These are phyloP conservation scores for Aspergillus sclerotioniger DNA, from an alignment of 495 filamentous ascomycete species.

Conservation along the genomic window DNA sequence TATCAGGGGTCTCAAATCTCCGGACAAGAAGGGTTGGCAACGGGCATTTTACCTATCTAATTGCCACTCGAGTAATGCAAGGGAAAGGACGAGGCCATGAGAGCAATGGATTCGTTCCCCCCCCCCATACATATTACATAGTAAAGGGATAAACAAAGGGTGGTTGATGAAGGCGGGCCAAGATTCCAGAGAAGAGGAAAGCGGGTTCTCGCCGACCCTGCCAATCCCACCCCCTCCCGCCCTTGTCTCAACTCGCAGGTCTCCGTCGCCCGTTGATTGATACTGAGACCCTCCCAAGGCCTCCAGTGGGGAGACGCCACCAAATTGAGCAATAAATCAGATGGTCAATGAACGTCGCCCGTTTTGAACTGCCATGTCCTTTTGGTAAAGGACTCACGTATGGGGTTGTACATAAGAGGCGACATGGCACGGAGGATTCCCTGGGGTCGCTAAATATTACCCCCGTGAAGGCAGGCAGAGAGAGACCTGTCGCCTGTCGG, in stretches of 20 bases:
- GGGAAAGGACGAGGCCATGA: not conserved
- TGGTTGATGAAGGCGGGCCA: too few species aligned
- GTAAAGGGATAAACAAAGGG: too few species aligned
- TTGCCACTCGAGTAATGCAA: constrained; percentile 3
- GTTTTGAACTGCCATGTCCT: too few species aligned
- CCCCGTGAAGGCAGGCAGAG: not conserved
- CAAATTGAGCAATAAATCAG: constrained; percentile 1
- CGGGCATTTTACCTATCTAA: not conserved
- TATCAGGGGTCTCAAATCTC: constrained; percentile 12
- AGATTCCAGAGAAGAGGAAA: too few species aligned
- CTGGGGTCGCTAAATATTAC: not conserved
- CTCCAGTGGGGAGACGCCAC: constrained; percentile 6
- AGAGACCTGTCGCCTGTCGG: too few species aligned
- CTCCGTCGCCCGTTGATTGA: not conserved
- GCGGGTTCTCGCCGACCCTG: not conserved
- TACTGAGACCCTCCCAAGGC: not conserved
- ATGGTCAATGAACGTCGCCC: too few species aligned
- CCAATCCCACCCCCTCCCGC: not conserved
- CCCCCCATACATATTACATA: too few species aligned
- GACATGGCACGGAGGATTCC: not conserved
- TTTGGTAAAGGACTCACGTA: too few species aligned
- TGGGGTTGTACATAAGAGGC: not conserved
- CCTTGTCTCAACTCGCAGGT: not conserved
- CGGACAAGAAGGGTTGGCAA: not conserved
- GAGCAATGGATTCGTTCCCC: not conserved